Evolutionary conservation across 768 basidiomycete genomes (phyloP).

Genomic region (Inosperma sp.): DNA sequence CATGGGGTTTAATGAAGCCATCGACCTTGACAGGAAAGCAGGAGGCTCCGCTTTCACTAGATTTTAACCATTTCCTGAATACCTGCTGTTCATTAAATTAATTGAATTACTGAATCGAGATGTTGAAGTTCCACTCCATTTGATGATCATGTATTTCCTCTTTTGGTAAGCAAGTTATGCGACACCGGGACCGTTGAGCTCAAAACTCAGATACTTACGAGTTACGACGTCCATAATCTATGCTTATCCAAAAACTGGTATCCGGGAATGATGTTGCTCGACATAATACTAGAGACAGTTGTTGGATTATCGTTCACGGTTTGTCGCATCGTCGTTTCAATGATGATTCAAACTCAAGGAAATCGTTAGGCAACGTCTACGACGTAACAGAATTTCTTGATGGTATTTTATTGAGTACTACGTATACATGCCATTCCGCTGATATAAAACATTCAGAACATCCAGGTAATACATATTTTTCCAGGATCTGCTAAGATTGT

Average conservation of each 20-base stretch:
- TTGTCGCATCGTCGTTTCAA: constrained; percentile 15
- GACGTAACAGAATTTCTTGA: constrained; percentile 77
- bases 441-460: constrained; percentile 43
- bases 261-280: constrained; percentile 29
- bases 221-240: neutral
- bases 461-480: constrained; percentile 41
- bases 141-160: too few relatives aligned
- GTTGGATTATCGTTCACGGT: constrained; percentile 78
- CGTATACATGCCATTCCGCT: neutral
- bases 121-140: too few relatives aligned
- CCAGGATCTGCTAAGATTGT: neutral
- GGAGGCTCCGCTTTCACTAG: constrained; percentile 55
- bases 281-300: constrained; percentile 32
- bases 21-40: constrained; percentile 50
- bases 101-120: too few relatives aligned
- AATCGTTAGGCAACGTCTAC: constrained; percentile 59
- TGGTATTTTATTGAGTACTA: constrained; percentile 35
- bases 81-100: neutral
- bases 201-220: neutral
- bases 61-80: constrained; percentile 33
- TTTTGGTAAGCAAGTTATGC: too few relatives aligned
- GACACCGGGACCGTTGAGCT: too few relatives aligned
- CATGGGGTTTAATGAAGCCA: constrained; percentile 58
- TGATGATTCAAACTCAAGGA: neutral
- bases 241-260: constrained; percentile 25